Conservation (phyloP, 164 flowering plant species). For the Nelumbo lutea region DNA sequence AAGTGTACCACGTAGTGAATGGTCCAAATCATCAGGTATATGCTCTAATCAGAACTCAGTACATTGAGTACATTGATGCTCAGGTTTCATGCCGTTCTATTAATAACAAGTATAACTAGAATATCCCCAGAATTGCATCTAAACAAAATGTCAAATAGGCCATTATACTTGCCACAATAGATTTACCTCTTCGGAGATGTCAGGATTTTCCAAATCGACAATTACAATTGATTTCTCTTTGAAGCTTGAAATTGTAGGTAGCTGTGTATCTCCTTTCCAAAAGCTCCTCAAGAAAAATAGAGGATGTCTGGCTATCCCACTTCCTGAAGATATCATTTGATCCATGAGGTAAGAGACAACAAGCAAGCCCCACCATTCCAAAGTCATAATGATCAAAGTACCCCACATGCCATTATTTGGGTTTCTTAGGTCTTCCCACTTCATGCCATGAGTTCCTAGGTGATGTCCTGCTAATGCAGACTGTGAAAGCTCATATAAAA, state of each 20-base stretch:
- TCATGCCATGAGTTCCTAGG: slow-evolving; percentile 73
- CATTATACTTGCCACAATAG: too few species aligned
- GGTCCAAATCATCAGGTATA: too few species aligned
- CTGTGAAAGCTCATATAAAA: slow-evolving; percentile 73
- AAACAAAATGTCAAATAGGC: too few species aligned
- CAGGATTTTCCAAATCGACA: slow-evolving; percentile 73
- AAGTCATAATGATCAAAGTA: slow-evolving; percentile 56
- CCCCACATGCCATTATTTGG: slow-evolving; percentile 64
- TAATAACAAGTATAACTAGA: too few species aligned
- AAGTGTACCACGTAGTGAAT: too few species aligned
- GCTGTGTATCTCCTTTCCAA: slow-evolving; percentile 37
- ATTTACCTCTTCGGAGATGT: slow-evolving; percentile 83
- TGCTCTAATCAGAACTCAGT: too few species aligned
- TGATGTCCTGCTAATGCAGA: slow-evolving; percentile 47
- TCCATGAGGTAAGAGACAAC: slow-evolving; percentile 63
- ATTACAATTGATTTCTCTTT: slow-evolving; percentile 59
- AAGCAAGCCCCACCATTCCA: slow-evolving; percentile 52
- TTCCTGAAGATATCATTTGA: slow-evolving; percentile 61
- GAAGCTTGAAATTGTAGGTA: slow-evolving; percentile 39
- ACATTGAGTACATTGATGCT: too few species aligned
- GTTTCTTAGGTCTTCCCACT: slow-evolving; percentile 64
- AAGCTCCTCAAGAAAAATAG: slow-evolving; percentile 49
- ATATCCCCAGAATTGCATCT: too few species aligned
- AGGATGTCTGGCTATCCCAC: slow-evolving; percentile 48
- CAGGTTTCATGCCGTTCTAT: too few species aligned